Evolutionary conservation across 1,139 yeast species (phyloP).

Genomic region (Pichia sp.): DNA sequence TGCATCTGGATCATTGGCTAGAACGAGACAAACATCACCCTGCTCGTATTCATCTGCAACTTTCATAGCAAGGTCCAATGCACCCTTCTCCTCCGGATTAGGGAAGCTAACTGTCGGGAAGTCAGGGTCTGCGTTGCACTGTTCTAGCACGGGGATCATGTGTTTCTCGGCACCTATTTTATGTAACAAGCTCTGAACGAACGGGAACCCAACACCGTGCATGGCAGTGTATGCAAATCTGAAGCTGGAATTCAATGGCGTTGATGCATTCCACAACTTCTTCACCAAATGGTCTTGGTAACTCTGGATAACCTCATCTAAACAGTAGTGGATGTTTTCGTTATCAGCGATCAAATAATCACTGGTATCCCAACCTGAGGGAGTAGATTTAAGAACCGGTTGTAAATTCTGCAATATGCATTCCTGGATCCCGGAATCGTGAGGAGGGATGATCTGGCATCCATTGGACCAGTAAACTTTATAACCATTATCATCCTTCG

Average conservation of each 20-base stretch:
- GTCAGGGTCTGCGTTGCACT: constrained; percentile 69
- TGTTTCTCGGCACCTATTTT: background rate
- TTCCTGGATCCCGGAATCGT: constrained; percentile 65
- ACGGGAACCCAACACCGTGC: constrained; percentile 84
- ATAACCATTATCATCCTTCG: constrained; percentile 89
- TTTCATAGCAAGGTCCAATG: constrained; percentile 62
- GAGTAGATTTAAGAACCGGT: constrained; percentile 42
- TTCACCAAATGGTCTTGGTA: constrained; percentile 33
- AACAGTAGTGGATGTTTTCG: constrained; percentile 20
- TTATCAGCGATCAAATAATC: constrained; percentile 26
- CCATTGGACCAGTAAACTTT: constrained; percentile 93
- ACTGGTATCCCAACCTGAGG: constrained; percentile 39
- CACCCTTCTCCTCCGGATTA: constrained; percentile 94
- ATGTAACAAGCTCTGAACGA: constrained; percentile 29
- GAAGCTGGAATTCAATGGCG: constrained; percentile 19
- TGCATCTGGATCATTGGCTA: constrained; percentile 97
- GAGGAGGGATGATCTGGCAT: constrained; percentile 93
- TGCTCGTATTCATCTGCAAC: constrained; percentile 41
- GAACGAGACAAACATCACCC: constrained; percentile 39
- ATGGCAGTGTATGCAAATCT: constrained; percentile 82
- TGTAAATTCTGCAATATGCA: constrained; percentile 51
- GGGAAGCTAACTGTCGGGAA: constrained; percentile 87
- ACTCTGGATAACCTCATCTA: constrained; percentile 23
- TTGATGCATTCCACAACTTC: constrained; percentile 24
- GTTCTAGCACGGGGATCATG: constrained; percentile 43